Conservation (phyloP, 1,284 basidiomycete species). For the Tylopilus sp. region DNA sequence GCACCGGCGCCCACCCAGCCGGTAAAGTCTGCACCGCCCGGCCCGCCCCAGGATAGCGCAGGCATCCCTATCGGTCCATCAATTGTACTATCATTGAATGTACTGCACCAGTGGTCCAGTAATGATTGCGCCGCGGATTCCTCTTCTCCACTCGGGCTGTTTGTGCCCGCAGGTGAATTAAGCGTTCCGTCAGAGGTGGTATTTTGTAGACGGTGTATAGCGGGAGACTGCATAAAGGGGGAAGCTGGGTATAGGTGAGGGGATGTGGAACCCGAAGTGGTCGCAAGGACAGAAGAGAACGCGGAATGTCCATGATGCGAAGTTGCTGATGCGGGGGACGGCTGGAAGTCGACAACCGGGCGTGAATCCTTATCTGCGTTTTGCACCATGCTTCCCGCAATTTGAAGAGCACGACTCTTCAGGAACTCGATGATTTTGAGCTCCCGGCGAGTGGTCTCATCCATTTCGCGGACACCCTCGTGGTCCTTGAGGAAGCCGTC, state of each 20-base stretch:
- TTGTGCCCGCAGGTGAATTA: slow-evolving; percentile 52
- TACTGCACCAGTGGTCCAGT: slow-evolving; percentile 76
- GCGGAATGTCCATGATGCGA: slow-evolving; percentile 30
- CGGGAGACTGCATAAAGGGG: slow-evolving; percentile 46
- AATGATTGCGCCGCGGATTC: slow-evolving; percentile 69
- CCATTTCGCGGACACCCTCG: slow-evolving; percentile 62
- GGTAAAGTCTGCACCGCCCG: slow-evolving; percentile 52
- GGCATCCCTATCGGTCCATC: slow-evolving; percentile 49
- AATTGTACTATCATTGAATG: slow-evolving; percentile 58
- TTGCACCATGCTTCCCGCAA: slow-evolving; percentile 36
- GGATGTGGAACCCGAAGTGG: slow-evolving; percentile 26
- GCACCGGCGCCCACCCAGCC: slow-evolving; percentile 51
- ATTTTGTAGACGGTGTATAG: slow-evolving; percentile 56
- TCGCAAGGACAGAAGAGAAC: slow-evolving; percentile 37
- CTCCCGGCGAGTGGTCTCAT: slow-evolving; percentile 75
- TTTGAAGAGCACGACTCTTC: slow-evolving; percentile 58
- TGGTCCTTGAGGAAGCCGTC: slow-evolving; percentile 73
- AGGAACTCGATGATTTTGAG: slow-evolving; percentile 77
- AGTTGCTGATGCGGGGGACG: slow-evolving; percentile 32
- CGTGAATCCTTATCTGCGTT: slow-evolving; percentile 20
- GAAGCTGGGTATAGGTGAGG: slow-evolving; percentile 29
- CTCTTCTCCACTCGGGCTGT: slow-evolving; percentile 67
- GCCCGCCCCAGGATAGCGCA: slow-evolving; percentile 58
- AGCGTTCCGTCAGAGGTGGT: slow-evolving; percentile 39
- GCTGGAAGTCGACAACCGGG: slow-evolving; percentile 36